A percentile compares a stretch with the other conserved stretches of the same genome.
phyloP scores from a whole-genome alignment of 371 early-diverging fungal genomes.

The Actinomucor elegans region DNA sequence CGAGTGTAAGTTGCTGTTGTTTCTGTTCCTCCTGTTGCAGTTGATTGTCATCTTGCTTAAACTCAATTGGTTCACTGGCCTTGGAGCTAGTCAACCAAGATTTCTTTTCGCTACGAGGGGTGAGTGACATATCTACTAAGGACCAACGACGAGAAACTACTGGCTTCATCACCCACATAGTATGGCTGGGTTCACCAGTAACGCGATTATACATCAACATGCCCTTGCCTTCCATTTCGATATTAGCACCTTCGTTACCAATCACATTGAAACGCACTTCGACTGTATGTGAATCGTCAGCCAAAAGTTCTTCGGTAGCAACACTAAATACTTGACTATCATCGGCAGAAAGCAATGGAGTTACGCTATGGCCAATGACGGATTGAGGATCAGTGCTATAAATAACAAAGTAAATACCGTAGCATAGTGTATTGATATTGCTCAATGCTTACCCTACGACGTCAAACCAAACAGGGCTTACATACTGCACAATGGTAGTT shows the following conservation, averaged over 20 bases:
- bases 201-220: conserved; percentile 82
- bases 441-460: conserved; percentile 59
- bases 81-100: neutral
- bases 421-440: too few relatives aligned
- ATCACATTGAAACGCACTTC: conserved; percentile 74
- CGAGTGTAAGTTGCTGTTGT: too few relatives aligned
- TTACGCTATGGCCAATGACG: conserved; percentile 48
- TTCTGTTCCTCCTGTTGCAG: conserved; percentile 7
- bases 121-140: conserved; percentile 15
- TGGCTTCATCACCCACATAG: conserved; percentile 86
- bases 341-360: conserved; percentile 43
- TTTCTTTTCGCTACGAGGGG: conserved; percentile 7
- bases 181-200: conserved; percentile 70
- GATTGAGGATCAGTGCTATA: conserved; percentile 51
- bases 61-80: neutral
- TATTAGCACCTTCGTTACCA: conserved; percentile 42
- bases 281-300: conserved; percentile 72
- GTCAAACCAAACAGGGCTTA: conserved; percentile 63
- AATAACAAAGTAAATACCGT: neutral
- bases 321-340: conserved; percentile 64
- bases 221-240: conserved; percentile 87
- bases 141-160: conserved; percentile 28
- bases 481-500: conserved; percentile 48
- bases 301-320: conserved; percentile 67
- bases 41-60: neutral